Conservation (phyloP, 306 rosid species). For the Pyrus bretschneideri region DNA sequence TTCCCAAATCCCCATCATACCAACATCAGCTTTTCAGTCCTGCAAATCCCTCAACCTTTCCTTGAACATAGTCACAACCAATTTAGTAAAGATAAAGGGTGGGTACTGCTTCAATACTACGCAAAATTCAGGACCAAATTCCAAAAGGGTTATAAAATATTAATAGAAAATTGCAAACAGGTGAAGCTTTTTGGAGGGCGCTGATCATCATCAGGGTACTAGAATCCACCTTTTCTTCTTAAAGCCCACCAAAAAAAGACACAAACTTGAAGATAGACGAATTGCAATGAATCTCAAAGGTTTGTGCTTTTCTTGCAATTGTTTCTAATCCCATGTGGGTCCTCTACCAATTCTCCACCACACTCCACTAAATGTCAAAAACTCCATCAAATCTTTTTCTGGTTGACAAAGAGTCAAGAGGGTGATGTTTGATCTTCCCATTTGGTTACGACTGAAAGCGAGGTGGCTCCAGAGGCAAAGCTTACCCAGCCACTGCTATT, state of each 20-base stretch:
- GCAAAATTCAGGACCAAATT: slow-evolving; percentile 29
- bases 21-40: slow-evolving; percentile 17
- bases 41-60: slow-evolving; percentile 15
- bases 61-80: slow-evolving; percentile 2
- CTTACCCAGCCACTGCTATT: neutral
- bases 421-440: slow-evolving; percentile 9
- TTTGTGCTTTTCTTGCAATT: slow-evolving; percentile 10
- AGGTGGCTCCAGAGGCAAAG: neutral
- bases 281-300: slow-evolving; percentile 10
- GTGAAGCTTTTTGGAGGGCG: slow-evolving; percentile 15
- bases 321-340: slow-evolving; percentile 35
- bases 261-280: slow-evolving; percentile 9
- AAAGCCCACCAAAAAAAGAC: slow-evolving; percentile 18
- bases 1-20: slow-evolving; percentile 19
- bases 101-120: slow-evolving; percentile 49
- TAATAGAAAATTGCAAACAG: slow-evolving; percentile 9
- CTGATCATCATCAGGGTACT: slow-evolving; percentile 1
- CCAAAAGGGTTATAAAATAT: slow-evolving; percentile 11
- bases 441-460: neutral
- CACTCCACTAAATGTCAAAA: slow-evolving; percentile 50
- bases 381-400: slow-evolving; percentile 26
- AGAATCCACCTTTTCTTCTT: slow-evolving; percentile 5
- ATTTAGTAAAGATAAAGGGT: slow-evolving; percentile 14
- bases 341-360: slow-evolving; percentile 32
- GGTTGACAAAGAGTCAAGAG: slow-evolving; percentile 41